Evolutionary conservation across 352 stramenopile genomes (phyloP), one percentile per base, ranked within the genome.

Genomic region (Phytopythium boreale): DNA sequence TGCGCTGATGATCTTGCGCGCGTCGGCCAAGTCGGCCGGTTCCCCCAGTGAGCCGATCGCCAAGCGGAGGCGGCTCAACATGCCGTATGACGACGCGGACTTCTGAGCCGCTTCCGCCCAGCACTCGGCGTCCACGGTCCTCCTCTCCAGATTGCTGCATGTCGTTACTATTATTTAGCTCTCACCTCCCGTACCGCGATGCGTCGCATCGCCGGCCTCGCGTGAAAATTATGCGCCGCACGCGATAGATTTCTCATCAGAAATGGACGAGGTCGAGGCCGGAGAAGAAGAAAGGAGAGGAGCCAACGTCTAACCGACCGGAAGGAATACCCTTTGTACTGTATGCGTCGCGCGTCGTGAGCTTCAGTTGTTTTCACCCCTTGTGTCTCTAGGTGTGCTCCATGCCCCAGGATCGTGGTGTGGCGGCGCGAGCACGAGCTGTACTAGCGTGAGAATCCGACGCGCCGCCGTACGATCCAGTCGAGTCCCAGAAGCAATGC

Each of bases 51-150:
- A 88, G 29, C 84, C 86, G 5, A 62, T 75, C 27, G 62, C 70
- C 47, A 95, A 95, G 69, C 76, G 87, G 57, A 84, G 87, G 71
- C 73, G 87, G 51, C 74, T 95, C 27, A 90, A 88, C 55, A 95
- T 95, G 87, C 86, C 84, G 26, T 89, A 87, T 50, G 87, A 95
- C 34, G 84, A 93, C 27, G 61, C 69, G 14, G 82, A 94, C 34
- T 84, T 86, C 63, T 91, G 70, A 84, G 64, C 60, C 37, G 47
- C 37, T 4, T 53, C 39, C 47, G 68, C 31, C 59, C 27, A 43
- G 39, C 14, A 4, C n/a, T n/a, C n/a, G n/a, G n/a, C n/a, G 27
- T 61, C 11, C 44, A 53, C 3, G 8, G 50, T 46, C 55, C 63
- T 47, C 44, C 39, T 39, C 34, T 43, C 63, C 51, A 52, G 17